Base-by-base conservation (phyloP, 2,329 filamentous ascomycete species). In the Ustilaginoidea virens region DNA sequence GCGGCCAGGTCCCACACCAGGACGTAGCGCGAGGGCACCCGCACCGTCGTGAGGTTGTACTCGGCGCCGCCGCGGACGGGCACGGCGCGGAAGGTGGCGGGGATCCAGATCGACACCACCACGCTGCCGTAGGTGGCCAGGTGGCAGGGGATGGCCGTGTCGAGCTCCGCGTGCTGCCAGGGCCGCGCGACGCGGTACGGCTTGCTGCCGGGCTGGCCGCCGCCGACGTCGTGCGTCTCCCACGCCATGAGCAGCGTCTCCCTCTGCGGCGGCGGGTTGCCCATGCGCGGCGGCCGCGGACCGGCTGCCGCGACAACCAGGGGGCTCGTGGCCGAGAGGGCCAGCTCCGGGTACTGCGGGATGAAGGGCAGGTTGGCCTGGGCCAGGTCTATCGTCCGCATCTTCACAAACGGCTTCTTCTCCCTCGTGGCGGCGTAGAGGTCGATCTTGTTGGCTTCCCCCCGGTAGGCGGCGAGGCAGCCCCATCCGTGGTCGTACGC, bases 61-160 rank as follows among this genome's bases (percentile, higher is more conserved):
- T 45, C 47, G 2, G 28, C 17, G 1, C 34, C 36, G 2, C 46
- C 45, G 2, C 40, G 40, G 2, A 43, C 41, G 1, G 46, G 43
- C 6, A 55, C 41, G 8, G 49, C 47, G 10, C 46, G 48, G 36
- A 52, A 55, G 17, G 38, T 45, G 4, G 55, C 52, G 0, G 53
- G 52, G 25, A 56, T 53, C 55, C 55, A 58, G 16, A 58, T 51
- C 6, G 53, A 58, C 1, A 56, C 49, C 5, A 51, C 49, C 1
- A 51, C 42, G 31, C 47, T 52, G 12, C 53, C 55, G 33, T 56
- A 55, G 0, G 53, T 50, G 3, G 43, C 43, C 2, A 58, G 43
- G 12, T 49, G 46, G 8, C 41, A 46, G 1, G 55, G 53, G 2
- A 58, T 43, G 3, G 55, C 54, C 4, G 53, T 56, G 18, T 55